phyloP scores from a whole-genome alignment of 2,329 filamentous ascomycete genomes.

The Bipolaris bicolor region DNA sequence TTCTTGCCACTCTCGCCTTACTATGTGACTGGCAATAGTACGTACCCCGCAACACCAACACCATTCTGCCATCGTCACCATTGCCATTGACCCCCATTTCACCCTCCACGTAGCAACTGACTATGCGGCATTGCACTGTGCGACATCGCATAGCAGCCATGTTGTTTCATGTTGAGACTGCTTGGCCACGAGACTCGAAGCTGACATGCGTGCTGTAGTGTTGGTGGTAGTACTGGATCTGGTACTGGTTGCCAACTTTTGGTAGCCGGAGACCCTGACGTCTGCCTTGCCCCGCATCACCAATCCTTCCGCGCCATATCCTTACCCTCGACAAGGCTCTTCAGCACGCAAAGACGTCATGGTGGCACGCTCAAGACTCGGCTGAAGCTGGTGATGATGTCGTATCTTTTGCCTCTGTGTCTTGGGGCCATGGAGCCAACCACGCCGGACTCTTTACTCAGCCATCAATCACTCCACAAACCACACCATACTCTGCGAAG shows the following conservation, averaged over 20 bases:
- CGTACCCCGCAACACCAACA: conserved; percentile 15
- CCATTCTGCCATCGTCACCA: not conserved
- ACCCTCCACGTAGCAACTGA: not conserved
- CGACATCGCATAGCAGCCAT: not conserved
- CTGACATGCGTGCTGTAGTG: not conserved
- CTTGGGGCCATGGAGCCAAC: not conserved
- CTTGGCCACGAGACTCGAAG: not conserved
- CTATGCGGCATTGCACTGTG: too few relatives aligned
- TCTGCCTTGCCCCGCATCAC: conserved; percentile 17
- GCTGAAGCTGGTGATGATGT: conserved; percentile 10
- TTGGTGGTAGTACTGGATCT: not conserved
- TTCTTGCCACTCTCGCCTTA: not conserved
- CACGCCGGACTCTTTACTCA: too few relatives aligned
- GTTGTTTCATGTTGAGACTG: not conserved
- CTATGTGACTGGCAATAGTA: not conserved
- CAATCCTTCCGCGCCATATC: conserved; percentile 2
- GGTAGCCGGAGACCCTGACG: conserved; percentile 8
- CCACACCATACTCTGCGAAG: too few relatives aligned
- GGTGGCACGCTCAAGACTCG: conserved; percentile 1
- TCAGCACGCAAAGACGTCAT: conserved; percentile 9
- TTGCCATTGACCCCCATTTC: not conserved
- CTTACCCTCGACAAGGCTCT: conserved; percentile 4
- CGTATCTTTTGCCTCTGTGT: not conserved
- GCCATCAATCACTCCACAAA: too few relatives aligned
- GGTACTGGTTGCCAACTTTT: conserved; percentile 2